Evolutionary conservation across 441 rosid species (phyloP), one percentile per base, ranked within the genome.

Genomic region (Kokia cookei): DNA sequence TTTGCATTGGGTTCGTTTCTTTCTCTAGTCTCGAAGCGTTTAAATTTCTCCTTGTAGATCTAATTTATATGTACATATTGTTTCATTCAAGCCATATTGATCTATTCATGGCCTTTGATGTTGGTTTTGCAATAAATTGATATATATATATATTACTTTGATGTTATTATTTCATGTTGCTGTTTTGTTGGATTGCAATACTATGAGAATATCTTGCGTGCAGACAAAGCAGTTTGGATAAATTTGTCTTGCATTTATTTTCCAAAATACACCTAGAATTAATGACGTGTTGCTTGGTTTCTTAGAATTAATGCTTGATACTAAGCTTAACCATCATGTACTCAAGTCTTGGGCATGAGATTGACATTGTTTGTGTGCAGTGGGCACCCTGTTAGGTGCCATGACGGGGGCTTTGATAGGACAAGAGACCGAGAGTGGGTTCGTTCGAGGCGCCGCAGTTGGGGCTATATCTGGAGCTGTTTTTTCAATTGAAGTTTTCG

Each of bases 391-490:
- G 86, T 85, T 96, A 53, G 99, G 99, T 17, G 97, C 98, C 80
- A 77, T 93, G 88, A 96, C 99, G 2, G 98, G 99, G 61, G 99
- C 99, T 82, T 82, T 96, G 78, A 96, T 96, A 63, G 99, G 99
- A 45, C 99, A 96, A 84, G 99, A 93, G 82, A 96, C 98, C 0
- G 99, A 96, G 79, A 93, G 98, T 75, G 99, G 99, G 19, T 93
- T 96, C 78, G 85, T 96, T 42, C 82, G 98, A 81, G 99, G 99
- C 58, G 97, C 98, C 53, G 98, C 98, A 0, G 91, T 93, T 71
- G 98, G 99, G 48, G 97, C 99, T 12, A 96, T 96, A 13, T 92
- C 98, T 0, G 99, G 99, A 61, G 99, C 99, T 74, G 98, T 96
- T 82, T 96, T 96, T 82, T 93, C 98, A 0, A 91, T 96, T 8